Evolutionary conservation across 2,329 filamentous ascomycete genomes (phyloP), one percentile per base, ranked within the genome.

Genomic region (Fusarium albosuccineum): DNA sequence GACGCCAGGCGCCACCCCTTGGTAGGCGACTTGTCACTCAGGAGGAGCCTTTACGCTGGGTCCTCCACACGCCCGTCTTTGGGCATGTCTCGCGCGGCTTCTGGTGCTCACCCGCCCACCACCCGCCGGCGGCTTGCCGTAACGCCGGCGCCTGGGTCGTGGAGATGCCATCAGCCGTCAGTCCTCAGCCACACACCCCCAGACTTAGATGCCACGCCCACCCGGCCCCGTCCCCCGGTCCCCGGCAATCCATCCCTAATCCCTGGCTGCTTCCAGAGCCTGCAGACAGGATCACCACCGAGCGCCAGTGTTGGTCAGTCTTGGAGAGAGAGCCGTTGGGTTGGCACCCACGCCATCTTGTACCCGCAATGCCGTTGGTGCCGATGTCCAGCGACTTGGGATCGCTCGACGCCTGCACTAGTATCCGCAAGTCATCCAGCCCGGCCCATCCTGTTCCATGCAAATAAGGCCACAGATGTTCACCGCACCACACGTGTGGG

Each of bases 391-490:
- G 57, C 61, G 58, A 63, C 59, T 62, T 70, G 67, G 69, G 69
- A 73, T 72, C 65, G 67, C 66, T 67, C 57, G 52, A 68, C 50
- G 58, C 56, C 62, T 60, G 67, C 67, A 66, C 71, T 73, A 72
- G 67, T 70, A 67, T 73, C 71, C 71, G 71, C 71, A 72, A 70
- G 71, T 72, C 71, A 73, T 73, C 51, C 61, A 70, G 64, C 57
- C 58, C 64, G 60, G 66, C 59, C 61, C 52, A 62, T 68, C 58
- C 26, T 60, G 39, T 68, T 39, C 61, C 60, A 67, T 68, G 71
- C 61, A 68, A 73, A 72, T 73, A 73, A 71, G 69, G 71, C 67
- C 69, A 71, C 64, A 66, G 63, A 64, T 63, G 57, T 69, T 70
- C 55, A 62, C 63, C 59, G 61, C 63, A 64, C 68, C 64, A 70